phyloP scores from a whole-genome alignment of 2,329 filamentous ascomycete genomes.

The Capronia epimyces region DNA sequence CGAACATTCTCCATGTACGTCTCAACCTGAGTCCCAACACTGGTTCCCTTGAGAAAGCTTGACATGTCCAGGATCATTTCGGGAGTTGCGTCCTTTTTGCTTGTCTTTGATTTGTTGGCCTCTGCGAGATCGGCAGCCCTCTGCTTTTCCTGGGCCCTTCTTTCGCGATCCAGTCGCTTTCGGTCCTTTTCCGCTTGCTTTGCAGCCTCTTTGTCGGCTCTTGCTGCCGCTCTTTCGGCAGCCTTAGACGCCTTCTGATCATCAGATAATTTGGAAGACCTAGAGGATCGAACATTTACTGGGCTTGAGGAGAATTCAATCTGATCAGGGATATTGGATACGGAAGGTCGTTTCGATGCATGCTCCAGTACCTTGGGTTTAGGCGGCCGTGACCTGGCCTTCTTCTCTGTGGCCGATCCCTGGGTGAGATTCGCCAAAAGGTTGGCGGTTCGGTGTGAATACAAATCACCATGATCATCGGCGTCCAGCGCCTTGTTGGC shows the following conservation, averaged over 20 bases:
- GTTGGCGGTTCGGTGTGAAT: slow-evolving; percentile 40
- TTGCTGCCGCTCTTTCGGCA: slow-evolving; percentile 44
- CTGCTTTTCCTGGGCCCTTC: slow-evolving; percentile 59
- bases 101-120: slow-evolving; percentile 65
- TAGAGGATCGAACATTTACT: slow-evolving; percentile 30
- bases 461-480: slow-evolving; percentile 29
- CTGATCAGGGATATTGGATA: slow-evolving; percentile 14
- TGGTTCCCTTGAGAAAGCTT: slow-evolving; percentile 46
- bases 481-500: slow-evolving; percentile 23
- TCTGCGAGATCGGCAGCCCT: slow-evolving; percentile 61
- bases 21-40: slow-evolving; percentile 40
- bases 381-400: slow-evolving; percentile 4
- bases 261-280: slow-evolving; percentile 5
- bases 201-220: slow-evolving; percentile 49
- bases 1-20: slow-evolving; percentile 41
- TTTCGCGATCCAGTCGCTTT: slow-evolving; percentile 45
- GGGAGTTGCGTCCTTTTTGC: slow-evolving; percentile 65
- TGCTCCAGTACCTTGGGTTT: slow-evolving; percentile 16
- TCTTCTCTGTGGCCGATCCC: slow-evolving; percentile 13
- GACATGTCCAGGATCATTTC: slow-evolving; percentile 76
- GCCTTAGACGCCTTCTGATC: slow-evolving; percentile 11
- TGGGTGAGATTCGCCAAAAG: slow-evolving; percentile 36
- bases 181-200: slow-evolving; percentile 53
- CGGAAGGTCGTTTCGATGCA: slow-evolving; percentile 17
- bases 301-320: slow-evolving; percentile 37